Base-by-base conservation (phyloP, 306 rosid genomes). In the Mucuna pruriens region DNA sequence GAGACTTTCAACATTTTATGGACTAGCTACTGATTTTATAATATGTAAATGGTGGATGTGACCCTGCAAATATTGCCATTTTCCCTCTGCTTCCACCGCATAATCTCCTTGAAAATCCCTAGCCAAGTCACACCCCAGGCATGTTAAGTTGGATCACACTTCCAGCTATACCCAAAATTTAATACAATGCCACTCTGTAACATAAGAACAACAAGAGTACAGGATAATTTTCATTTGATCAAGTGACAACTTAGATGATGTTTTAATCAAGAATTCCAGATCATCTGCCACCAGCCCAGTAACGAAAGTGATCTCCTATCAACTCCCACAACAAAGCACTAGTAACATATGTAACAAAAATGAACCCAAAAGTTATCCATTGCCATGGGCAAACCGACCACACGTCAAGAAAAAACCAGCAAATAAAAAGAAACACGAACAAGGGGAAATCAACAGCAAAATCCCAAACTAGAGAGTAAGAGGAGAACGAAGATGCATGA, bases 1-100 rank as follows among this genome's bases (percentile, higher is more conserved):
- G 26, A 62, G 36, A 63, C 46, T 76, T 63, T 62, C 48, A 76
- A 38, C 39, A 76, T 31, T 19, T 58, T 31, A 44, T 6, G 61
- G 63, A 44, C 60, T 42, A 63, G 65, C 22, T 42, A 61, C 33
- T 61, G 71, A 42, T 76, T 76, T 62, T 49, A 61, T 17, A 61
- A 61, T 40, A 44, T 76, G 22, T 44, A 76, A 71, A 25, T 26
- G 20, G 54, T 75, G 22, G 60, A 25, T 61, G 71, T 16, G 20
- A 7, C 20, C 8, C 33, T 22, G 63, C n/a, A 9, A 23, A 22
- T 57, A 57, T 57, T 0, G 8, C 34, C 31, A 57, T 9, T 57
- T 57, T 23, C 38, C 74, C 74, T 64, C 48, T 7, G 74, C 17
- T 19, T 64, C 78, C 36, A 77, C 17, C 36, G 2, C 51, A 63